These are phyloP conservation scores for Pleurotus ostreatus DNA, from an alignment of 768 basidiomycete genomes.

Conservation along the genomic window DNA sequence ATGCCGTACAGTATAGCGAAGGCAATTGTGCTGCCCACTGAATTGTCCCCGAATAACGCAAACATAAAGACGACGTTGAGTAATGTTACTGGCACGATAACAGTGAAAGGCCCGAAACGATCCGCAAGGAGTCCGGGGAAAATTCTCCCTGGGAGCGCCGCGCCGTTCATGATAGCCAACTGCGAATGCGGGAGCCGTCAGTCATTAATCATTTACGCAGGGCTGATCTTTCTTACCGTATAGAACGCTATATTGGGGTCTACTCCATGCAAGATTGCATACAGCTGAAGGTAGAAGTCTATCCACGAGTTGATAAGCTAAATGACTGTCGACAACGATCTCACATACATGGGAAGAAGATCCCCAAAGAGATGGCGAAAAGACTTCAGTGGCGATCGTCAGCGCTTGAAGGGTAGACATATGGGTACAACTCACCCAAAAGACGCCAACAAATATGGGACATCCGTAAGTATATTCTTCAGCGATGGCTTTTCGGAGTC, in stretches of 20 bases:
- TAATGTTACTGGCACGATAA: conserved; percentile 38
- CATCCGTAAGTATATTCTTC: conserved; percentile 28
- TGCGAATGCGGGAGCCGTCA: conserved; percentile 12
- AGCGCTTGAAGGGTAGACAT: background rate
- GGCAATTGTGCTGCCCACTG: conserved; percentile 30
- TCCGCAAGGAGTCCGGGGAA: conserved; percentile 57
- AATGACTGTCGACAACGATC: background rate
- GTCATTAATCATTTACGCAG: too few species aligned
- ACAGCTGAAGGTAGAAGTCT: conserved; percentile 58
- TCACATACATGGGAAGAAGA: conserved; percentile 46
- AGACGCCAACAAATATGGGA: conserved; percentile 33
- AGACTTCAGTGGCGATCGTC: conserved; percentile 21
- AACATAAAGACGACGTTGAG: conserved; percentile 39
- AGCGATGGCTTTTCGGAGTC: conserved; percentile 12
- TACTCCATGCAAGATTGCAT: conserved; percentile 40
- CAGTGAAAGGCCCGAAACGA: conserved; percentile 44
- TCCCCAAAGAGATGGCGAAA: conserved; percentile 38
- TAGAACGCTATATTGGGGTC: conserved; percentile 41
- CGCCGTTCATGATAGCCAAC: conserved; percentile 48
- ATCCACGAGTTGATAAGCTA: background rate
- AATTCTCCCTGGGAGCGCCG: conserved; percentile 49
- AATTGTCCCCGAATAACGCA: conserved; percentile 40
- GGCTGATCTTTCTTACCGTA: conserved; percentile 23
- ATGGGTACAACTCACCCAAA: conserved; percentile 26
- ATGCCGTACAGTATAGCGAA: conserved; percentile 50